These are phyloP conservation scores for Carex littledalei DNA, from an alignment of 176 grass and related monocot species.

Conservation along the genomic window DNA sequence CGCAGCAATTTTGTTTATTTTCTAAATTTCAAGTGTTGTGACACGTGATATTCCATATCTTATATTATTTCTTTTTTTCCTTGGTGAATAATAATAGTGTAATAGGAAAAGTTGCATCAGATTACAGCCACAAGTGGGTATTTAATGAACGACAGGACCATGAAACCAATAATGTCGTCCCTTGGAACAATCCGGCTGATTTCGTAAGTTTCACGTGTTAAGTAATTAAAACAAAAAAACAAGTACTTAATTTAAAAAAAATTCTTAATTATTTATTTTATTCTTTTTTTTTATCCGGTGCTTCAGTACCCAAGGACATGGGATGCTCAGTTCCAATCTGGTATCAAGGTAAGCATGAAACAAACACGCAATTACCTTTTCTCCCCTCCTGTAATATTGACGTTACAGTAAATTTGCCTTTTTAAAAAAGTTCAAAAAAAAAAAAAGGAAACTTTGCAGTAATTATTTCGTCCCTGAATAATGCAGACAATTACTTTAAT, in stretches of 20 bases:
- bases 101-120: slow-evolving; percentile 61
- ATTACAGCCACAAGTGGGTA: slow-evolving; percentile 60
- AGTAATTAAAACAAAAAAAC: neutral
- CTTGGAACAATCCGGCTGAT: slow-evolving; percentile 49
- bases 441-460: neutral
- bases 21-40: neutral
- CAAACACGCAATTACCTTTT: neutral
- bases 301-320: slow-evolving; percentile 75
- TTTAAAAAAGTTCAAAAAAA: neutral
- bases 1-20: neutral
- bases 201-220: slow-evolving; percentile 27
- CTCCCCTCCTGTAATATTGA: neutral
- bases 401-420: neutral
- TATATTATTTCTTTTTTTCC: neutral
- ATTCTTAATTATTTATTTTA: neutral
- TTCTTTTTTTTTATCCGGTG: neutral
- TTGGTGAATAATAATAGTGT: slow-evolving; percentile 27
- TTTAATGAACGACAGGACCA: slow-evolving; percentile 43
- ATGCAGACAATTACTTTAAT: slow-evolving; percentile 79
- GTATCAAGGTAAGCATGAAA: slow-evolving; percentile 49
- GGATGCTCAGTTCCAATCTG: slow-evolving; percentile 78
- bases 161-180: slow-evolving; percentile 23
- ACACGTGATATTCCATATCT: neutral
- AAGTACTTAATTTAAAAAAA: neutral
- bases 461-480: slow-evolving; percentile 8